Evolutionary conservation across 1,284 basidiomycete species (phyloP), one percentile per base, ranked within the genome.

Genomic region (Fomitiporia mediterranea): DNA sequence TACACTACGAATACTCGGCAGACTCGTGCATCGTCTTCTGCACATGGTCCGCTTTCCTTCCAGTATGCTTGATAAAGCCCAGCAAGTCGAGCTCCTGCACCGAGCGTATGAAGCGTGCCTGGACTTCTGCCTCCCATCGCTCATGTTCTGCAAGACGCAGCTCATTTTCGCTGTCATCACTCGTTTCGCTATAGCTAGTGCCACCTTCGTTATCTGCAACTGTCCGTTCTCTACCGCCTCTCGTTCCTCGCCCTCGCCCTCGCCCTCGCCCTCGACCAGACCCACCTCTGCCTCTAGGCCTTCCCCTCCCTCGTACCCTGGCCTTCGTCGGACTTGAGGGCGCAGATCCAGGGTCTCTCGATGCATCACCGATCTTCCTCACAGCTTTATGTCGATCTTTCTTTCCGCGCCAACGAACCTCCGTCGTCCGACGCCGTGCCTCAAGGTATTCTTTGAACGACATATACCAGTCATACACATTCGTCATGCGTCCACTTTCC

Each of bases 381-480:
- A 56, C 59, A 56, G 44, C 30, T 67, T 63, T 49, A 65, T 60
- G 25, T 59, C 59, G 53, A 43, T 59, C 53, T 47, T 53, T 42
- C 56, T 43, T 48, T 50, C 51, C 4, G 27, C 44, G 50, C 58
- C 13, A 57, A 58, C 53, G 55, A 50, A 50, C 61, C 49, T 25
- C 49, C 59, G 51, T 58, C 51, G 40, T 42, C 34, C 39, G 50
- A 15, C 72, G 67, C 67, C 86, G 85, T 3, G 68, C 70, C 63
- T 88, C 84, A 51, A 4, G 68, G 69, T 63, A 86, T 83, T 53
- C 69, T 34, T 77, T 74, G 66, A 91, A 91, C 13, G 83, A 77
- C 61, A 86, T 81, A 64, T 82, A 90, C 88, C 88, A 90, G 67
- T 91, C 89, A 65, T 86, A 89, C 1, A 89, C 77, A 64, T 91